Base-by-base conservation (phyloP, 228 moss, liverwort and hornwort species). In the Sphagnum fallax region DNA sequence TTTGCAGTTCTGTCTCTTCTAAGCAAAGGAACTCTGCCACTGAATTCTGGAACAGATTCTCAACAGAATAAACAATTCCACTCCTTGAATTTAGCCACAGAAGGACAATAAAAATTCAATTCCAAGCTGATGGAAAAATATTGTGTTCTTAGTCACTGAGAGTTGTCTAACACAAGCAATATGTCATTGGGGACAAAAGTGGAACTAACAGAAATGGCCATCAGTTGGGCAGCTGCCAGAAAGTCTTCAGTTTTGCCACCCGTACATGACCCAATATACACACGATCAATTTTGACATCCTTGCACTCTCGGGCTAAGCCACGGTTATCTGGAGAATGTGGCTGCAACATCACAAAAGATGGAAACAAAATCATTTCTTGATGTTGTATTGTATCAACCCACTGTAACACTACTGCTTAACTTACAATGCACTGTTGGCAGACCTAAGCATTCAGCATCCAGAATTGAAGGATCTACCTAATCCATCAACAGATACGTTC, bases 171-270 rank as follows among this genome's bases (percentile, higher is more conserved):
- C 32, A 32, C 32, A 32, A 32, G 32, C 32, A 32, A 32, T 2
- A 2, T 32, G 32, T 32, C 32, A 32, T 32, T 32, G 32, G 32
- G 32, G 32, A 32, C 32, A 32, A 55, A 12, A 55, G 12, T 55
- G 55, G 48, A 49, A 75, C 84, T 70, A 70, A 96, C 95, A 74
- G 90, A 75, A 62, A 81, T 69, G 62, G 90, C 80, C 72, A 98
- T 57, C 48, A 98, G 82, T 65, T 94, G 78, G 16, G 98, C 98
- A 61, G 98, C 98, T 74, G 98, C 98, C 55, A 98, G 53, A n/a
- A 98, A 98, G 75, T 98, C 98, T 82, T 98, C 98, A 14, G 98
- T 98, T 75, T 98, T 98, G 75, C 98, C 98, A 79, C 94, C 94
- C 64, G 98, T 98, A 74, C 98, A 98, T 66, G 98, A 98, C 58